Conservation (phyloP, 176 grass and related monocot genomes). For the Pontederia paniculata region DNA sequence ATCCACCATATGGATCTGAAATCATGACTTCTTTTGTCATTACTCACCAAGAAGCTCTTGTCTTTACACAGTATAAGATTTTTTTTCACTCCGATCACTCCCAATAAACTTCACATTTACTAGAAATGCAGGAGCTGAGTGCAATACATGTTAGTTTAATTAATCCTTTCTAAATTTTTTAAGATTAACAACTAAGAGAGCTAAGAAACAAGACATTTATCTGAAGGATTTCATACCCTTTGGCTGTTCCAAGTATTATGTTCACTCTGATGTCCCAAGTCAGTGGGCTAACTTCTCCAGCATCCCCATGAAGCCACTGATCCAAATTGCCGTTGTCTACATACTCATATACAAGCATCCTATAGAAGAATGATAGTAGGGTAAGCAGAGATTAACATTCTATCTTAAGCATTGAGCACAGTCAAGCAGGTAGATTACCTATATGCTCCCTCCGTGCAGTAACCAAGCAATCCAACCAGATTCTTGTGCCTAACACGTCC, state of each 20-base stretch:
- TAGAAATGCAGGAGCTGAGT: too few relatives aligned
- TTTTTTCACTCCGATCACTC: too few relatives aligned
- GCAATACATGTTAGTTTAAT: not conserved
- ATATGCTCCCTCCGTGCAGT: constrained; percentile 74
- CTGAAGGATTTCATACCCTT: constrained; percentile 71
- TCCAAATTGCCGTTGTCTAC: constrained; percentile 85
- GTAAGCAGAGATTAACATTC: not conserved
- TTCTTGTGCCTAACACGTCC: constrained; percentile 96
- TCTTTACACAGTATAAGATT: too few relatives aligned
- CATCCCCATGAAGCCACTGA: constrained; percentile 66
- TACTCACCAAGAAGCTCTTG: too few relatives aligned
- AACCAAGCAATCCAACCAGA: constrained; percentile 84
- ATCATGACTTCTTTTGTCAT: too few relatives aligned
- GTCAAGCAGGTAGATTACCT: constrained; percentile 27
- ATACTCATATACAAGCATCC: constrained; percentile 89
- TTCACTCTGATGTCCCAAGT: constrained; percentile 89
- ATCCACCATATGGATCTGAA: too few relatives aligned
- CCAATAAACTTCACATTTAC: too few relatives aligned
- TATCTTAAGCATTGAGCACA: constrained; percentile 4
- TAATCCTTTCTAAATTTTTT: not conserved
- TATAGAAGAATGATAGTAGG: constrained; percentile 8
- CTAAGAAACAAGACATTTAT: too few relatives aligned
- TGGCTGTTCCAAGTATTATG: constrained; percentile 90
- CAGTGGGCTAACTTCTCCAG: constrained; percentile 43
- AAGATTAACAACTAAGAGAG: not conserved